Evolutionary conservation across 2,329 filamentous ascomycete genomes (phyloP), one percentile per base, ranked within the genome.

Genomic region (Sphaceloma murrayae): DNA sequence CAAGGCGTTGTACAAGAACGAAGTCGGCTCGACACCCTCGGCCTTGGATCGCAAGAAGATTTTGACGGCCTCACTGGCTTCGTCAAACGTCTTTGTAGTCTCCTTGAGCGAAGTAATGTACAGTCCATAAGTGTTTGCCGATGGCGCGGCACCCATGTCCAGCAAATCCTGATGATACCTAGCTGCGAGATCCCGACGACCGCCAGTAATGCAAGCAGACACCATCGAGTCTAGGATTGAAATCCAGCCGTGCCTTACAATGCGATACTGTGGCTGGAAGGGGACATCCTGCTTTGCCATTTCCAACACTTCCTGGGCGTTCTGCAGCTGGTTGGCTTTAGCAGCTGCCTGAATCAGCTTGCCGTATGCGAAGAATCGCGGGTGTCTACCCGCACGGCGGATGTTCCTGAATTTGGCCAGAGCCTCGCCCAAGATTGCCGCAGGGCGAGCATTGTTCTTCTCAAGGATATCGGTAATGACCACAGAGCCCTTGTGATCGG

Each of bases 91-190:
- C 75, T 94, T 94, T 52, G 86, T 86, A 1, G 86, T 94, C 59
- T 94, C 89, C 69, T 96, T 95, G 49, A 98, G 72, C 1, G 89
- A 96, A n/a, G 93, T 96, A 66, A 98, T 98, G 73, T 96, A 98
- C 13, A 98, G 76, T 48, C 91, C 91, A 55, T 93, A 98, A 0
- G 91, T 98, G 70, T 98, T 98, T 32, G 91, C 91, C 2, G 89
- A 94, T 11, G 91, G 91, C 7, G 88, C 82, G 48, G 84, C 80
- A 36, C 89, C 89, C 71, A 96, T 91, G 49, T 86, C 80, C 38
- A 94, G 72, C 53, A 98, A 73, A 62, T 98, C 86, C 62, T 91
- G 82, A 60, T 96, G 91, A 64, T 83, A 95, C 55, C 86, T 80
- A 61, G 82, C 80, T 49, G 91, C 91, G 48, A 85, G 69, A 47